A percentile compares a stretch with the other conserved stretches of the same genome.
Conservation (phyloP, 768 basidiomycete genomes). For the Auriscalpium vulgare region DNA sequence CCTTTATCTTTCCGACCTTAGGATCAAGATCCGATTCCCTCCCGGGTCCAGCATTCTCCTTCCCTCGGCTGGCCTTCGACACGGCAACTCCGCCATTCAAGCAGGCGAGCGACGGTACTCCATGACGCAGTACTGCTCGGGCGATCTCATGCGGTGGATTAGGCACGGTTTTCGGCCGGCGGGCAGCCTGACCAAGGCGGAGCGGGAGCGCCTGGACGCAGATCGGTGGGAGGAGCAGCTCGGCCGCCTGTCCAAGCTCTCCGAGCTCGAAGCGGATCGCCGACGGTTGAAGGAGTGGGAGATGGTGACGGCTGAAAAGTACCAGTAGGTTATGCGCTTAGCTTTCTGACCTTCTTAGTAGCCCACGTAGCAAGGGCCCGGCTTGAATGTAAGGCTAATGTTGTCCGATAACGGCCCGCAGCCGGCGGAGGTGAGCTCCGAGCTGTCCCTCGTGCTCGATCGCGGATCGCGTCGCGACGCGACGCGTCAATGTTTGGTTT, state of each 20-base stretch:
- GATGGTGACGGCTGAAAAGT: background rate
- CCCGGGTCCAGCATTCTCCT: constrained; percentile 12
- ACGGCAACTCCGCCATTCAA: constrained; percentile 14
- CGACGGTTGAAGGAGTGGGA: background rate
- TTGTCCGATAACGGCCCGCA: background rate
- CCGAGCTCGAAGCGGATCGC: background rate
- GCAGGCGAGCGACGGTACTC: constrained; percentile 1
- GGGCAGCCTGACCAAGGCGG: background rate
- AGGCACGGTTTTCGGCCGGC: background rate
- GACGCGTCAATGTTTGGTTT: no score
- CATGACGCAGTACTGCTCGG: constrained; percentile 5
- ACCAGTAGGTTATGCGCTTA: background rate
- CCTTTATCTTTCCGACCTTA: constrained; percentile 11
- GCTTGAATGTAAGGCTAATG: no score
- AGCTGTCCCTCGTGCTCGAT: background rate
- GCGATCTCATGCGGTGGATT: background rate
- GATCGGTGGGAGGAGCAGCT: background rate
- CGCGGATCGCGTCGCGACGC: no score
- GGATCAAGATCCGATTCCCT: constrained; percentile 15
- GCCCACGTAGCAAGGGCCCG: no score
- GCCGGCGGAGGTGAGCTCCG: no score
- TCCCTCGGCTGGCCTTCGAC: constrained; percentile 12
- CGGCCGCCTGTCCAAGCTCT: background rate
- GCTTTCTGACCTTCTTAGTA: no score
- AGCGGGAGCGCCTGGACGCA: background rate